Base-by-base conservation (phyloP, 164 flowering plant species). In the Magnolia kwangsiensis region DNA sequence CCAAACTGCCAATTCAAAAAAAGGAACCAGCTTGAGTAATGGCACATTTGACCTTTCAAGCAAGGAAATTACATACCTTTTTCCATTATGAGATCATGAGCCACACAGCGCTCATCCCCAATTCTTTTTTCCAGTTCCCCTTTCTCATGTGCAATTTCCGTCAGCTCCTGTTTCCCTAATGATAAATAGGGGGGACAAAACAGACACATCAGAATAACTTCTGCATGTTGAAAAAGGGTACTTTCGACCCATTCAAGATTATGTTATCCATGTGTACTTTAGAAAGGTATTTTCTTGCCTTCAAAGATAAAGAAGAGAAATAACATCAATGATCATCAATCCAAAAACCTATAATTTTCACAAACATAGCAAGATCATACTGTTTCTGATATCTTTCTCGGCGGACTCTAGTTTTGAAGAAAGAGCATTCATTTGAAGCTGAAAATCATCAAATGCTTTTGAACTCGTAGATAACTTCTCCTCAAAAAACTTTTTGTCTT, bases 401-500 rank as follows among this genome's bases (percentile, higher is more conserved):
- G 93, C 88, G 23, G 86, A 83, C 63, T 84, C 84, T 67, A 96
- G 59, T 77, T 87, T 90, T 76, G 82, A 73, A 45, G 93, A 86
- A 8, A 93, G 81, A 31, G 66, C 77, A 76, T 84, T 82, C 90
- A 96, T 83, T 75, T 90, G 87, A 59, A 84, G 82, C 45, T 91
- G 86, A 80, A 94, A 78, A 72, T 77, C 81, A 72, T 93, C 98
- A 74, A 96, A 76, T 69, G 88, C 88, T 69, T 69, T 77, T 59
- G 88, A 83, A 80, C 84, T 86, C 61, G 83, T 83, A 79, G 87
- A 81, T 37, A 91, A 76, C 80, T 88, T 94, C 55, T 82, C 84
- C 83, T 91, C 93, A 67, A 90, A 90, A 63, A 79, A 68, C 72
- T 83, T 89, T 83, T 91, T 94, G 78, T 90, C 98, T 78, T 88